phyloP scores from a whole-genome alignment of 2,329 filamentous ascomycete species.

The Westerdykella ornata region DNA sequence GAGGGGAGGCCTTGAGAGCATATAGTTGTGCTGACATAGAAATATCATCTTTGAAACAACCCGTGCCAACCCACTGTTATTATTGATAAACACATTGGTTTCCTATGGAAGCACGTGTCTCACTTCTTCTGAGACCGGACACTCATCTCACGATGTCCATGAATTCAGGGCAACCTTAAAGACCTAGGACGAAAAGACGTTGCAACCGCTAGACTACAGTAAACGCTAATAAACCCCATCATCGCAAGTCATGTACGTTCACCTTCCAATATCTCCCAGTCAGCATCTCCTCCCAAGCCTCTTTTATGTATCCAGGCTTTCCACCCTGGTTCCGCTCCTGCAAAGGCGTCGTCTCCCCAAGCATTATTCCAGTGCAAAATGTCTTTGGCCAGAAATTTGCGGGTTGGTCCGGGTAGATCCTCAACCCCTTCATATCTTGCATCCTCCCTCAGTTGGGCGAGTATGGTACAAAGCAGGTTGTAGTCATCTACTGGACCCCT shows the following conservation, averaged over 20 bases:
- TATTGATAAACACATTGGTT: too few relatives aligned
- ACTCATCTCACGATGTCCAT: too few relatives aligned
- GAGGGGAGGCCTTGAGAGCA: too few relatives aligned
- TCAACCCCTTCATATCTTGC: slow-evolving; percentile 7
- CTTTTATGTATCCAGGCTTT: slow-evolving; percentile 8
- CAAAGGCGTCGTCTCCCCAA: slow-evolving; percentile 13
- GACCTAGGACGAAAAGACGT: too few relatives aligned
- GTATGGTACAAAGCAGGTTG: slow-evolving; percentile 11
- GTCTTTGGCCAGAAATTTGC: slow-evolving; percentile 15
- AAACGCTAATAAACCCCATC: too few relatives aligned
- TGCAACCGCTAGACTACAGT: too few relatives aligned
- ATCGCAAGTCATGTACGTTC: neutral
- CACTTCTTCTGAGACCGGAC: too few relatives aligned
- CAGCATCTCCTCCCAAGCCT: slow-evolving; percentile 2
- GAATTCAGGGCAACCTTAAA: too few relatives aligned
- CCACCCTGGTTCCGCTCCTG: slow-evolving; percentile 10
- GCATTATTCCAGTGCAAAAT: slow-evolving; percentile 12
- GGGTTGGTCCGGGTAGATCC: slow-evolving; percentile 8
- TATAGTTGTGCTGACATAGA: too few relatives aligned
- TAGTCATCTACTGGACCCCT: slow-evolving; percentile 11
- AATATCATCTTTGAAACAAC: too few relatives aligned
- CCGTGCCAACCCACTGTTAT: too few relatives aligned
- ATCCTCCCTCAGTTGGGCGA: slow-evolving; percentile 5
- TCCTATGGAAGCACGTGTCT: too few relatives aligned
- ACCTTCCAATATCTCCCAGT: slow-evolving; percentile 2